These are phyloP conservation scores for Magnusiomyces sp. DNA, from an alignment of 1,139 yeast species.

Conservation along the genomic window DNA sequence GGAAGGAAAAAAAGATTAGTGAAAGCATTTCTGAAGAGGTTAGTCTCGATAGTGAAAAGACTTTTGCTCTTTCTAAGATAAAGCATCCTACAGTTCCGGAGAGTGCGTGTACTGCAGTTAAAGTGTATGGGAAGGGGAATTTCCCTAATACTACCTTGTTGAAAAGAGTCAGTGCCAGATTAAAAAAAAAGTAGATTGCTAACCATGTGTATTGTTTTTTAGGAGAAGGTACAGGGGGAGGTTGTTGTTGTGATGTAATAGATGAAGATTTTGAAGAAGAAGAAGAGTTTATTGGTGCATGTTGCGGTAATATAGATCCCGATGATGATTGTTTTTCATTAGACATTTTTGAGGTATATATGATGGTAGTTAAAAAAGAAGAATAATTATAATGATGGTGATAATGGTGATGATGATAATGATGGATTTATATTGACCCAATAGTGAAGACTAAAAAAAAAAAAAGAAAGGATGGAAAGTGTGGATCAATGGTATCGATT, in stretches of 20 bases:
- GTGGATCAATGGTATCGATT: too few relatives aligned
- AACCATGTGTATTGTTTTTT: constrained; percentile 17
- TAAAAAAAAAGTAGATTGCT: constrained; percentile 23
- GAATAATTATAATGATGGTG: background rate
- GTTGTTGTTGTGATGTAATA: too few relatives aligned
- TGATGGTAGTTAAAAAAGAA: background rate
- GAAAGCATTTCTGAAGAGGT: constrained; percentile 18
- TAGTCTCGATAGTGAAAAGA: constrained; percentile 20
- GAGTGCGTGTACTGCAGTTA: constrained; percentile 23
- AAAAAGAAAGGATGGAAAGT: too few relatives aligned
- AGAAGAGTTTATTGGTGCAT: too few relatives aligned
- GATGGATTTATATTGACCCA: too few relatives aligned
- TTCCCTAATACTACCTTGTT: constrained; percentile 24
- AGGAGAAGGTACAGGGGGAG: constrained; percentile 5
- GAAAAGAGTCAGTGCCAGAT: constrained; percentile 24
- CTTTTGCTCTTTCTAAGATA: constrained; percentile 17
- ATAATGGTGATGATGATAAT: too few relatives aligned
- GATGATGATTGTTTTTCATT: background rate
- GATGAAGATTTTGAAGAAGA: too few relatives aligned
- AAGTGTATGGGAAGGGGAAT: constrained; percentile 25
- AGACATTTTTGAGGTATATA: too few relatives aligned
- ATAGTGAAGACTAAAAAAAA: too few relatives aligned
- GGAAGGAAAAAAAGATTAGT: constrained; percentile 22
- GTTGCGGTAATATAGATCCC: too few relatives aligned
- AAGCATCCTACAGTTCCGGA: constrained; percentile 24